A percentile compares a stretch with the other conserved stretches of the same genome.
Evolutionary conservation across 164 flowering plant species (phyloP).

Genomic region (Chloranthus sessilifolius): DNA sequence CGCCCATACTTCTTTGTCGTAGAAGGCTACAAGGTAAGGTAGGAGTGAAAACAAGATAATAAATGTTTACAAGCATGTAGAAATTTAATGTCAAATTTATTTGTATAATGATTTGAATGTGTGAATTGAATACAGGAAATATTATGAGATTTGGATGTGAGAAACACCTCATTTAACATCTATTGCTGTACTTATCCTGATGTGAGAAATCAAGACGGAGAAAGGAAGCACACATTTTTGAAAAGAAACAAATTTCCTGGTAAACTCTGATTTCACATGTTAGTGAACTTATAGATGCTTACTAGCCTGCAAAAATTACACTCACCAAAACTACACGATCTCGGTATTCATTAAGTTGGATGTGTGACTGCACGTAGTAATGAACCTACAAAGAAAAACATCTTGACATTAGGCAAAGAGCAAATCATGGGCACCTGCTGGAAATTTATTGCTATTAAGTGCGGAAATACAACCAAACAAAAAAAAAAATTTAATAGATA

Average conservation of each 20-base stretch:
- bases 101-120: no score
- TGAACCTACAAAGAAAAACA: constrained; percentile 44
- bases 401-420: constrained; percentile 2
- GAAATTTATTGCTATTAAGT: neutral
- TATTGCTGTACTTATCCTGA: no score
- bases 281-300: neutral
- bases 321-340: constrained; percentile 88
- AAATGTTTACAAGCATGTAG: no score
- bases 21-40: constrained; percentile 48
- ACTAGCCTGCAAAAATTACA: constrained; percentile 1
- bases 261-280: no score
- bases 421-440: neutral
- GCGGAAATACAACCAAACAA: constrained; percentile 1
- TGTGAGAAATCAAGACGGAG: no score
- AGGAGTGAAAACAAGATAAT: constrained; percentile 6
- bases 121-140: no score
- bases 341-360: constrained; percentile 95
- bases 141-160: no score
- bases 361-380: constrained; percentile 92
- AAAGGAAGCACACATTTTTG: no score
- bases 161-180: no score
- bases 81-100: no score
- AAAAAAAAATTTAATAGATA: no score
- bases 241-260: no score
- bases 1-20: constrained; percentile 65